Conservation (phyloP, 352 stramenopile species). For the Pythium phragmitis region DNA sequence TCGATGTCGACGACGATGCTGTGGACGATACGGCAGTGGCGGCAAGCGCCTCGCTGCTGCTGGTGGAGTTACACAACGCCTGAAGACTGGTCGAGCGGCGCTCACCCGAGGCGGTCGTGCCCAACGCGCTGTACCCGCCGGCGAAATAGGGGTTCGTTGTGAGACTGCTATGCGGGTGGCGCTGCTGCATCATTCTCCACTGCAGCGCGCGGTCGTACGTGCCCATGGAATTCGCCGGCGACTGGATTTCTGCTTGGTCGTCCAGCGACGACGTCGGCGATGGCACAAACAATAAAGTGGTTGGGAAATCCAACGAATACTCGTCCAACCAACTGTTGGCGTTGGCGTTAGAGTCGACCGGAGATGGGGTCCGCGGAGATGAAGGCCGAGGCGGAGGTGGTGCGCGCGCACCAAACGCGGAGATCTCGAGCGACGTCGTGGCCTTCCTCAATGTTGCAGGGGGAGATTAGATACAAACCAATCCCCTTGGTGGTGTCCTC, state of each 20-base stretch:
- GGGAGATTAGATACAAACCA: neutral
- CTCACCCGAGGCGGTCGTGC: neutral
- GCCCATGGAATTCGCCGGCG: slow-evolving; percentile 33
- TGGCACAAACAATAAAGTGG: slow-evolving; percentile 8
- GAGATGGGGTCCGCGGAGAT: neutral
- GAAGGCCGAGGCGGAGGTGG: neutral
- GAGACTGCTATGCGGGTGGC: slow-evolving; percentile 29
- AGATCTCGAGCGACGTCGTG: slow-evolving; percentile 22
- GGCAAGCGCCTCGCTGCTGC: neutral
- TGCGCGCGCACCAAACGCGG: slow-evolving; percentile 4
- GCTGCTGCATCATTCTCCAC: slow-evolving; percentile 47
- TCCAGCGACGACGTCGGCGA: slow-evolving; percentile 8
- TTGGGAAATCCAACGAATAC: slow-evolving; percentile 6
- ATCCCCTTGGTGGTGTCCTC: neutral
- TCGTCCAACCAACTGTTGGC: slow-evolving; percentile 20
- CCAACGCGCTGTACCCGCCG: slow-evolving; percentile 14
- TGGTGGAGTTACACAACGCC: slow-evolving; percentile 4
- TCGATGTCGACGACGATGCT: neutral
- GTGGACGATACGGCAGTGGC: neutral
- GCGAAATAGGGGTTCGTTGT: slow-evolving; percentile 17
- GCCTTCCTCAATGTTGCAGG: slow-evolving; percentile 8
- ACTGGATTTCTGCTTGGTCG: neutral
- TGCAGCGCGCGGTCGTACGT: slow-evolving; percentile 58
- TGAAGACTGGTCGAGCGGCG: slow-evolving; percentile 9
- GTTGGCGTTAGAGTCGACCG: neutral